phyloP scores from a whole-genome alignment of 495 filamentous ascomycete species.

The Pyrenula aspistea region DNA sequence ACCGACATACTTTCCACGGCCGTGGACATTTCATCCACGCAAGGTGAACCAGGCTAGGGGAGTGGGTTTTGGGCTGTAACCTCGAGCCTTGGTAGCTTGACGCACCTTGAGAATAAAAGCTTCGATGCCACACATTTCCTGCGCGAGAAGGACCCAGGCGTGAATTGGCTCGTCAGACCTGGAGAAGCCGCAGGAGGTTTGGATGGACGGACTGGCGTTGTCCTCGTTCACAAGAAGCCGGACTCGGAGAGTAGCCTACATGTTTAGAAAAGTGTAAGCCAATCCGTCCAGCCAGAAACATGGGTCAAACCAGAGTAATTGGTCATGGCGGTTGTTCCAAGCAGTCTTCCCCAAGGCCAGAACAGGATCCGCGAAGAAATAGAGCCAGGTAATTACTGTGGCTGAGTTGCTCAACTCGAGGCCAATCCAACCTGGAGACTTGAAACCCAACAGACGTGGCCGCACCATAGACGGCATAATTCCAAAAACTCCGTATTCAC shows the following conservation, averaged over 20 bases:
- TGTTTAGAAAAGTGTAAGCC: slow-evolving; percentile 14
- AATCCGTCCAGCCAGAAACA: slow-evolving; percentile 6
- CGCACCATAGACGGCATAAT: no score
- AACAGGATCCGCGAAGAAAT: not conserved
- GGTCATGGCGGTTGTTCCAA: not conserved
- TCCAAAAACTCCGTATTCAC: not conserved
- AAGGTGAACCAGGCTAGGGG: not conserved
- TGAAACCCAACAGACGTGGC: not conserved
- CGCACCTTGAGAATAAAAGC: not conserved
- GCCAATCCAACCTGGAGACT: not conserved
- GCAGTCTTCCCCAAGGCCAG: not conserved
- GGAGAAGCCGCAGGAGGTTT: not conserved
- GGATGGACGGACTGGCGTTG: not conserved
- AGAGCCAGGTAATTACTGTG: not conserved
- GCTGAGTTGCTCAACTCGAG: not conserved
- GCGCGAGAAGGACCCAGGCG: not conserved
- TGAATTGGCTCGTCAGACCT: not conserved
- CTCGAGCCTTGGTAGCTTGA: not conserved
- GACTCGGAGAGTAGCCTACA: slow-evolving; percentile 63
- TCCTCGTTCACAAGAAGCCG: slow-evolving; percentile 50
- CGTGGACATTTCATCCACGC: not conserved
- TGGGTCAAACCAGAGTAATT: slow-evolving; percentile 12
- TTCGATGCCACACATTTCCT: not conserved
- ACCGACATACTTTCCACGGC: not conserved
- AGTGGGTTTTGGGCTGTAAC: not conserved